Evolutionary conservation across 2,329 filamentous ascomycete species (phyloP).

Genomic region (Phialophora macrospora): DNA sequence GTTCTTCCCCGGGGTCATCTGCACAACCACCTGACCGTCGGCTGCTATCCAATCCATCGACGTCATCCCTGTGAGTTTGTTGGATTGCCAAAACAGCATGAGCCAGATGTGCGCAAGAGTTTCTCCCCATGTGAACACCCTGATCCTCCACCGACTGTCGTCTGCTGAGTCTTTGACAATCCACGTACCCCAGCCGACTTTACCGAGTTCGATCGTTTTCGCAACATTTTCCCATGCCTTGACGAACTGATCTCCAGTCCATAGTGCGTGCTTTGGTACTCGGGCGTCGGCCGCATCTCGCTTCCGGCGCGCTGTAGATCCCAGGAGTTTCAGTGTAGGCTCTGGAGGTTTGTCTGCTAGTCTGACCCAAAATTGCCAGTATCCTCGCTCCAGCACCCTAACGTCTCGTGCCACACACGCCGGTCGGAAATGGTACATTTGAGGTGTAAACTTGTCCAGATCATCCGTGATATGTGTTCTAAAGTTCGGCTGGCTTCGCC

Average conservation of each 20-base stretch:
- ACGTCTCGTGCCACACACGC: slow-evolving; percentile 55
- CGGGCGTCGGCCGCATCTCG: not conserved
- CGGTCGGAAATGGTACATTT: slow-evolving; percentile 61
- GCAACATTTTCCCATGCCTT: slow-evolving; percentile 51
- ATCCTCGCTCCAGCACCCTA: slow-evolving; percentile 70
- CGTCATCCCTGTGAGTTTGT: slow-evolving; percentile 26
- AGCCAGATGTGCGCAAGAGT: slow-evolving; percentile 74
- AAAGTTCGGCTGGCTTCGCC: slow-evolving; percentile 27
- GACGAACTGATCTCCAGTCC: slow-evolving; percentile 45
- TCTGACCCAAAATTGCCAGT: slow-evolving; percentile 71
- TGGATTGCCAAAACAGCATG: slow-evolving; percentile 58
- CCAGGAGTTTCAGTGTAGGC: slow-evolving; percentile 20
- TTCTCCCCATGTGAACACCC: slow-evolving; percentile 79
- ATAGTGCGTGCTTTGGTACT: slow-evolving; percentile 2
- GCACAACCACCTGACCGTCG: slow-evolving; percentile 28
- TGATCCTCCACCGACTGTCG: slow-evolving; percentile 49
- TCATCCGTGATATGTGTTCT: slow-evolving; percentile 62
- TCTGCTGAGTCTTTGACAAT: slow-evolving; percentile 43
- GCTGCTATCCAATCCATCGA: slow-evolving; percentile 34
- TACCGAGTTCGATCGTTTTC: slow-evolving; percentile 47
- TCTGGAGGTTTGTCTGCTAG: slow-evolving; percentile 50
- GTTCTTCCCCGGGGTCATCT: slow-evolving; percentile 30
- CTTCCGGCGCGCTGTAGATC: slow-evolving; percentile 5
- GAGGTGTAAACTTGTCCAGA: slow-evolving; percentile 60
- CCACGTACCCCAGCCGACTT: slow-evolving; percentile 55